Evolutionary conservation across 768 basidiomycete species (phyloP).

Genomic region (Leucocoprinus birnbaumii): DNA sequence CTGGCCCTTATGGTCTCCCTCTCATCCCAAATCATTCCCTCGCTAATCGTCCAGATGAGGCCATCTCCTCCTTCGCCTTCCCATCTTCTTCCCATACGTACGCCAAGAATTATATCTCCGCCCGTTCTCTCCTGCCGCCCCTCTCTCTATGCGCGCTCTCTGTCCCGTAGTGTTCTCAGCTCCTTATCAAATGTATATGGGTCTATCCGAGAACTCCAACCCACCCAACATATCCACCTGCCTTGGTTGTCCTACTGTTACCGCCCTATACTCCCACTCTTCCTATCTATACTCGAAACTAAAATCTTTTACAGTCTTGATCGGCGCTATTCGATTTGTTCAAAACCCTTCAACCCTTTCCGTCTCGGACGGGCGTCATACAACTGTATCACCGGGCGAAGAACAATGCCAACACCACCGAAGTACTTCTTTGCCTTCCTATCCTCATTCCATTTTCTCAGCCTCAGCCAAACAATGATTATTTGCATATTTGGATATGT

Average conservation of each 20-base stretch:
- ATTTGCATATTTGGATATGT: no score
- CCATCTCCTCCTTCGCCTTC: constrained; percentile 3
- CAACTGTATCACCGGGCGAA: not conserved
- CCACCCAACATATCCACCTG: no score
- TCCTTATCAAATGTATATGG: not conserved
- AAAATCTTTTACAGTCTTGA: not conserved
- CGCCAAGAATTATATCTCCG: not conserved
- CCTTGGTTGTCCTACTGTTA: no score
- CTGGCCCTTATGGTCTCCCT: constrained; percentile 3
- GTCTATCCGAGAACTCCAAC: no score
- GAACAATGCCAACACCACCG: no score
- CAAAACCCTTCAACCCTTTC: constrained; percentile 2
- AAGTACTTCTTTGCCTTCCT: no score
- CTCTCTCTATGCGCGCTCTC: not conserved
- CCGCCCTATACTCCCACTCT: no score
- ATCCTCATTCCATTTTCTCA: no score
- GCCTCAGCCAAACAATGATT: no score
- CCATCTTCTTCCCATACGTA: constrained; percentile 9
- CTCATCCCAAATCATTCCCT: not conserved
- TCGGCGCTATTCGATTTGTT: not conserved
- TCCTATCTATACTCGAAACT: no score
- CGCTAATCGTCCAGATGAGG: constrained; percentile 3
- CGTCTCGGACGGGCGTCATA: constrained; percentile 10
- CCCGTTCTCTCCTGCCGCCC: not conserved
- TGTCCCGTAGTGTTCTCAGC: not conserved